phyloP scores from a whole-genome alignment of 176 grass and related monocot species.

The sorghum (Sorghum bicolor) region DNA sequence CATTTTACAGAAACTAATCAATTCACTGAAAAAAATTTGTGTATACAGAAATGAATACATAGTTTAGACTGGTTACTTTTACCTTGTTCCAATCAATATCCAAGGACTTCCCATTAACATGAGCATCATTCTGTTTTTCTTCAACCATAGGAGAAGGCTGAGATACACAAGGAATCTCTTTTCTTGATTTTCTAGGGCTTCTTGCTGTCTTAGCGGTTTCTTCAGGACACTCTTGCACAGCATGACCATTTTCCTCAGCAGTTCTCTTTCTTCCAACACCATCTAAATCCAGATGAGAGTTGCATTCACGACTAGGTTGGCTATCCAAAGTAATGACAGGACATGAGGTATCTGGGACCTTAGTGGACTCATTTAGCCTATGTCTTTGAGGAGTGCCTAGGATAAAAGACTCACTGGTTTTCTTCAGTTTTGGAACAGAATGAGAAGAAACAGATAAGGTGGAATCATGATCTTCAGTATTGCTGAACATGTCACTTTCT shows the following conservation, averaged over 20 bases:
- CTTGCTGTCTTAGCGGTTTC: constrained; percentile 46
- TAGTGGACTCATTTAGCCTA: constrained; percentile 9
- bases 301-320: constrained; percentile 25
- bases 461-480: constrained; percentile 11
- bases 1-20: constrained; percentile 20
- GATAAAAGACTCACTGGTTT: not conserved
- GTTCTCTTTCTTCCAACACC: constrained; percentile 56
- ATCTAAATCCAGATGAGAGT: constrained; percentile 43
- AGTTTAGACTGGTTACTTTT: constrained; percentile 18
- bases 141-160: constrained; percentile 22
- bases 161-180: constrained; percentile 26
- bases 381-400: constrained; percentile 16
- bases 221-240: constrained; percentile 25
- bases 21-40: constrained; percentile 25
- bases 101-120: constrained; percentile 19
- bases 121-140: constrained; percentile 24
- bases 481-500: constrained; percentile 14
- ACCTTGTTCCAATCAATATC: constrained; percentile 51
- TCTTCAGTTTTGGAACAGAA: constrained; percentile 15
- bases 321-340: constrained; percentile 28
- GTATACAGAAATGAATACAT: not conserved
- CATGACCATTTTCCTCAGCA: constrained; percentile 20
- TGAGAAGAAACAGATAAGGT: constrained; percentile 18
- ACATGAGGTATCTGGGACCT: constrained; percentile 17
- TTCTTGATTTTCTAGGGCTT: constrained; percentile 30